Evolutionary conservation across 129 eudicot species (phyloP), one percentile per base, ranked within the genome.

Genomic region (Sambucus nigra): DNA sequence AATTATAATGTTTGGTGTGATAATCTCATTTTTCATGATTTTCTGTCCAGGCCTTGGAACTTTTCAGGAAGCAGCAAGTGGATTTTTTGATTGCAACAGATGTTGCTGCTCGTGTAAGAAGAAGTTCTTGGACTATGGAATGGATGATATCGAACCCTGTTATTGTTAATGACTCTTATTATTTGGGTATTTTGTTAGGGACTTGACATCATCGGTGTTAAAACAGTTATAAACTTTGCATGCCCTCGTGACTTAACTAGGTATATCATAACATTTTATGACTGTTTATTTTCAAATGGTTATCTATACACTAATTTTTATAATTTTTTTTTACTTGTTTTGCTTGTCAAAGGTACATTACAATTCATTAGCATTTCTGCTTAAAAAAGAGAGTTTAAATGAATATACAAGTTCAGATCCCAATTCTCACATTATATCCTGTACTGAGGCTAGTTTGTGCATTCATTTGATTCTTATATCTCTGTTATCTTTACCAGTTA

Each of bases 81-180:
- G 95, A 89, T 56, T 89, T 81, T 73, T 68, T 89, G 65, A 81
- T 89, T 57, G 89, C 95, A 39, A 84, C 98, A 25, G 88, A 89
- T 35, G 94, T 89, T 64, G 94, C 95, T 61, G 88, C 98, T 68
- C 88, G 98, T 65, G 95, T 86, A 86, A 70, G 95, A 69, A 51
- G 17, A 56, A 6, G 9, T 31, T 42, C 26, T 49, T 25, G 22
- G 5, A 47, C 47, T 23, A 24, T 52, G 19, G 21, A 59, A 42
- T 44, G 28, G 29, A 35, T 63, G 44, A 19, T 51, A 46, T 7
- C 51, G 17, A 44, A 41, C 45, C 41, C 26, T 12, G 3, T 25
- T 23, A 26, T 65, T 38, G 20, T 24, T 17, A 4, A 35, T 33
- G 53, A 35, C 35, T 21, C 27, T 9, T 25, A 52, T 38, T 16